Conservation (phyloP, 1,284 basidiomycete genomes). For the Cerioporus squamosus region DNA sequence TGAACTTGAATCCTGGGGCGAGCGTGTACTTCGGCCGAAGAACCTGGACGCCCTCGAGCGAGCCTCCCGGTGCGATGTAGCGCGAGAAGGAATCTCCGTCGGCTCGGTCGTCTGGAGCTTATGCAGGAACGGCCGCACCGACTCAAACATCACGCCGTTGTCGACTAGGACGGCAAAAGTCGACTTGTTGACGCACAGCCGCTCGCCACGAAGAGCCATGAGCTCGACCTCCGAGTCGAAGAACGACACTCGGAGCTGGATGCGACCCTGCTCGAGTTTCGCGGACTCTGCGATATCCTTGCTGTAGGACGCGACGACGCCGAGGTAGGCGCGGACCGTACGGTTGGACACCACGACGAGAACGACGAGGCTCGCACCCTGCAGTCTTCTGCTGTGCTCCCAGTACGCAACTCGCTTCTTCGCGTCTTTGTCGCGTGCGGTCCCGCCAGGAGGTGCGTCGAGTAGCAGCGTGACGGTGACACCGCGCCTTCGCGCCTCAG, state of each 20-base stretch:
- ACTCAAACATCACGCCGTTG: constrained; percentile 35
- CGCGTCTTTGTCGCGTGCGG: constrained; percentile 22
- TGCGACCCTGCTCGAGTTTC: constrained; percentile 15
- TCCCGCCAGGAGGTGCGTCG: constrained; percentile 34
- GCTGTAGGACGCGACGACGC: constrained; percentile 27
- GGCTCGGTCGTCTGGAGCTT: constrained; percentile 36
- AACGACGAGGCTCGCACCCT: constrained; percentile 33
- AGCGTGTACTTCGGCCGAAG: too few species aligned
- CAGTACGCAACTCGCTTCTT: constrained; percentile 29
- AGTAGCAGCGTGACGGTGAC: constrained; percentile 29
- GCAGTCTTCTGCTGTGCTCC: constrained; percentile 35
- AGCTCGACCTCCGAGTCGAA: constrained; percentile 37
- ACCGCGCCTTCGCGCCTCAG: constrained; percentile 28
- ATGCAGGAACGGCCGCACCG: constrained; percentile 38
- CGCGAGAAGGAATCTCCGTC: constrained; percentile 11
- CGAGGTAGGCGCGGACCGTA: constrained; percentile 28
- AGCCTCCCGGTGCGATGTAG: constrained; percentile 17
- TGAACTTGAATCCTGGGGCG: constrained; percentile 32
- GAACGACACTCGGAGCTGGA: constrained; percentile 32
- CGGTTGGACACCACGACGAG: constrained; percentile 38
- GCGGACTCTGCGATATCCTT: constrained; percentile 32
- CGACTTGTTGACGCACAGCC: constrained; percentile 31
- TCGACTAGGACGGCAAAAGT: constrained; percentile 30
- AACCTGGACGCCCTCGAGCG: constrained; percentile 29
- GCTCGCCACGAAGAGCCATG: constrained; percentile 29